These are phyloP conservation scores for Rhodotorula sp. DNA, from an alignment of 1,284 basidiomycete genomes.

Conservation along the genomic window DNA sequence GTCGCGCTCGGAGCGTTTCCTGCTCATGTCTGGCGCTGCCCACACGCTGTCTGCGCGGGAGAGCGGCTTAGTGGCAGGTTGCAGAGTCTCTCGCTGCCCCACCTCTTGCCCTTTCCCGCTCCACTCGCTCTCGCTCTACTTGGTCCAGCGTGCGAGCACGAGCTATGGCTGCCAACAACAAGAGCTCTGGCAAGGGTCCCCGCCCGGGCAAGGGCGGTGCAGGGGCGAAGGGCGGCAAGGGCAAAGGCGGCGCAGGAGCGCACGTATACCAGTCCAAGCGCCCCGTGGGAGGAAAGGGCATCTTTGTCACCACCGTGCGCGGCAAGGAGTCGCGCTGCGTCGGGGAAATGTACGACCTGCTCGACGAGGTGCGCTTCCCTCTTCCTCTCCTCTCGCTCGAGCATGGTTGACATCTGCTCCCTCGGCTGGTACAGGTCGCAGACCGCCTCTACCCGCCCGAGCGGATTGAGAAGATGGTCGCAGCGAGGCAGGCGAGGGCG, in stretches of 20 bases:
- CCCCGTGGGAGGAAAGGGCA: constrained; percentile 36
- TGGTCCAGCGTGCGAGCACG: too few relatives aligned
- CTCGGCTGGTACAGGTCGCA: constrained; percentile 23
- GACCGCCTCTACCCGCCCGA: constrained; percentile 36
- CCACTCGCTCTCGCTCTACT: neutral
- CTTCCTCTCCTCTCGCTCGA: neutral
- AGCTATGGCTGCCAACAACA: neutral
- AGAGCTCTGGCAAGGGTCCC: constrained; percentile 4
- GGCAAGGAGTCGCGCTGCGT: constrained; percentile 35
- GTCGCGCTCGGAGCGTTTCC: constrained; percentile 2
- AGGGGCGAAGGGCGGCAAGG: neutral
- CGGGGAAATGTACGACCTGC: constrained; percentile 30
- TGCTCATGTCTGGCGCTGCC: neutral
- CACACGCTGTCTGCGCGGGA: neutral
- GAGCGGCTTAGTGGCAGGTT: neutral
- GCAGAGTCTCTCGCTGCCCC: too few relatives aligned
- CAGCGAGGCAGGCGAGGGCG: neutral
- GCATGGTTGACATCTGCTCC: neutral
- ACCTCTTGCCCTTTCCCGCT: neutral
- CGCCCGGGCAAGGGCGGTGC: neutral
- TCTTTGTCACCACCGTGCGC: constrained; percentile 37
- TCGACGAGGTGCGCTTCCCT: constrained; percentile 29
- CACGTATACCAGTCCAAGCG: constrained; percentile 24
- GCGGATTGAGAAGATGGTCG: constrained; percentile 18
- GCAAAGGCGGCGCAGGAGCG: constrained; percentile 3